phyloP scores from a whole-genome alignment of 208 protist genomes.

The Leishmania tarentolae region DNA sequence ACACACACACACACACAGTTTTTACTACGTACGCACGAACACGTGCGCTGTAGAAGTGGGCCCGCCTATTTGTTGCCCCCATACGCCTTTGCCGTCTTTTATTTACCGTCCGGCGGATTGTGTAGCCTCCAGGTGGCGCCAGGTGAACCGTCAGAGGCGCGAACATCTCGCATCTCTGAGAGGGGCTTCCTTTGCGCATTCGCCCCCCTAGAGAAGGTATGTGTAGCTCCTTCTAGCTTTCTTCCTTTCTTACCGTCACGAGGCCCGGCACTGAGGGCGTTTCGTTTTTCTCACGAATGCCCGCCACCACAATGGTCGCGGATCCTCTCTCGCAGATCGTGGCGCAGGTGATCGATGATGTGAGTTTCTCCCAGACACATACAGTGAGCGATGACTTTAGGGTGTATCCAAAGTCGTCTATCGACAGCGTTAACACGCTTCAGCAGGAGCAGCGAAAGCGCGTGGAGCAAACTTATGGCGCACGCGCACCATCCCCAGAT shows the following conservation, averaged over 20 bases:
- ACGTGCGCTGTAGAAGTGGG: neutral
- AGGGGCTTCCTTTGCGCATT: neutral
- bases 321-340: constrained; percentile 30
- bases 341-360: constrained; percentile 52
- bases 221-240: neutral
- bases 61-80: neutral
- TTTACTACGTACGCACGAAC: neutral
- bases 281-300: neutral
- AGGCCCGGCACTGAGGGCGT: neutral
- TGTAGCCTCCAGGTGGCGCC: neutral
- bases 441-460: constrained; percentile 81
- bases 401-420: constrained; percentile 59
- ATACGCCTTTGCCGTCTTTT: neutral
- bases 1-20: neutral
- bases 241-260: neutral
- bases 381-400: constrained; percentile 79
- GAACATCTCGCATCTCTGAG: neutral
- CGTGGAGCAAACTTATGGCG: constrained; percentile 70
- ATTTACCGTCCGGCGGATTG: neutral
- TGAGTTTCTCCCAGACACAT: constrained; percentile 79
- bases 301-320: constrained; percentile 20
- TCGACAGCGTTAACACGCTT: constrained; percentile 67
- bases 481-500: constrained; percentile 47
- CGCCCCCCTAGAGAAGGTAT: neutral
- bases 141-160: neutral